phyloP scores from a whole-genome alignment of 805 yeast genomes.

The Grigorovia humatica region DNA sequence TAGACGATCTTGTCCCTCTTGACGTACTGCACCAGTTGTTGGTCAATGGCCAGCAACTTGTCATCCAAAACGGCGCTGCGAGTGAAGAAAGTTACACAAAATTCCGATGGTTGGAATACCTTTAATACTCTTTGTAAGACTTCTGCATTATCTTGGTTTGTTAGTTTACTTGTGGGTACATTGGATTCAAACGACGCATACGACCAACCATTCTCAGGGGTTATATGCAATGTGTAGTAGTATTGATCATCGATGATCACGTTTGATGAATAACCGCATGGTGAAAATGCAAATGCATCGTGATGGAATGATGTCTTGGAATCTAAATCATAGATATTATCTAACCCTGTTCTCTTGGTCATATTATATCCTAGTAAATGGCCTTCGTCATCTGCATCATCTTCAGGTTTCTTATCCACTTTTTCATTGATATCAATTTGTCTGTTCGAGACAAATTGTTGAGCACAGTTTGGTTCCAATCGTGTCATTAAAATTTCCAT shows the following conservation, averaged over 20 bases:
- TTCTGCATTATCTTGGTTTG: conserved; percentile 38
- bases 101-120: conserved; percentile 66
- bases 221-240: conserved; percentile 81
- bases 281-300: conserved; percentile 85
- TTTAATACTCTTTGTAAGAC: conserved; percentile 50
- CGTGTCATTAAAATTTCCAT: conserved; percentile 89
- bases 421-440: conserved; percentile 5
- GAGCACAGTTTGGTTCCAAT: conserved; percentile 45
- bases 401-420: conserved; percentile 3
- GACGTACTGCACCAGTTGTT: conserved; percentile 33
- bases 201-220: conserved; percentile 91
- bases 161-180: conserved; percentile 39
- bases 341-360: conserved; percentile 52
- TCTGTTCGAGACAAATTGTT: conserved; percentile 48
- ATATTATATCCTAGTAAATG: conserved; percentile 66
- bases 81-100: conserved; percentile 48
- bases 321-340: conserved; percentile 38
- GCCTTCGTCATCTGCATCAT: conserved; percentile 39
- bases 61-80: conserved; percentile 26
- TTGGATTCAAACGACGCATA: conserved; percentile 94
- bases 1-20: conserved; percentile 60
- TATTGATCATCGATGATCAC: conserved; percentile 53
- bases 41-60: conserved; percentile 26
- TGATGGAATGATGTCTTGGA: conserved; percentile 34
- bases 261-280: conserved; percentile 93